Evolutionary conservation across 208 protist species (phyloP).

Genomic region (Jaenimonas drosophilae): DNA sequence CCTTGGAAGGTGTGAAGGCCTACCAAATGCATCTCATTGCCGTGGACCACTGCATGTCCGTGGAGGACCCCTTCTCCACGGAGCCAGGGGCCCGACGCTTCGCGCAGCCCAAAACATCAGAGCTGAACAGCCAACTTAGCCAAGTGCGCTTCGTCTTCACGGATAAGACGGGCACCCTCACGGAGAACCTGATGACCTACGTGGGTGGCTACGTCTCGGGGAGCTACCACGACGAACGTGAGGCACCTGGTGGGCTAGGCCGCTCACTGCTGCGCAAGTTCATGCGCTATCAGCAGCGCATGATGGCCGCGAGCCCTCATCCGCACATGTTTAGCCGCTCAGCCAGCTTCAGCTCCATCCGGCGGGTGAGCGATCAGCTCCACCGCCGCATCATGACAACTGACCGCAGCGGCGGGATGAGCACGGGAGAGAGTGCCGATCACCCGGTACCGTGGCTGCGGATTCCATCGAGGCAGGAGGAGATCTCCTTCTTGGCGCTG

Average conservation of each 20-base stretch:
- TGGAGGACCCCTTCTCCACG: constrained; percentile 53
- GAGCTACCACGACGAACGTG: constrained; percentile 34
- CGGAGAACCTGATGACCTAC: constrained; percentile 86
- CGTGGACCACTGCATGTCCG: constrained; percentile 61
- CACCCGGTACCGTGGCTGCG: too few species aligned
- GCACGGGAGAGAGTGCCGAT: too few species aligned
- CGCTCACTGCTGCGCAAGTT: constrained; percentile 17
- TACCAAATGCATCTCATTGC: constrained; percentile 77
- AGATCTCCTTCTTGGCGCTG: neutral
- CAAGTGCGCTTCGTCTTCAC: constrained; percentile 85
- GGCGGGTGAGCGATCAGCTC: neutral
- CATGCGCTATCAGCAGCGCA: neutral
- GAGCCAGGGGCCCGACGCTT: constrained; percentile 33
- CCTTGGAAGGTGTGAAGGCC: constrained; percentile 79
- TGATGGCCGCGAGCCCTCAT: constrained; percentile 1
- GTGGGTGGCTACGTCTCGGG: constrained; percentile 41
- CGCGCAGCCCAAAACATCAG: constrained; percentile 65
- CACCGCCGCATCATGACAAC: neutral
- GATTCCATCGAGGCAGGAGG: too few species aligned
- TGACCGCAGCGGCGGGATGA: too few species aligned
- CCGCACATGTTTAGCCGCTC: neutral
- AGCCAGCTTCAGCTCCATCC: neutral
- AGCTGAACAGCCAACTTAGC: constrained; percentile 81
- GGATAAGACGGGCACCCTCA: constrained; percentile 89
- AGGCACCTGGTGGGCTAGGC: constrained; percentile 51